These are phyloP conservation scores for Pilatotrama ljubarskyi DNA, from an alignment of 768 basidiomycete genomes.

Conservation along the genomic window DNA sequence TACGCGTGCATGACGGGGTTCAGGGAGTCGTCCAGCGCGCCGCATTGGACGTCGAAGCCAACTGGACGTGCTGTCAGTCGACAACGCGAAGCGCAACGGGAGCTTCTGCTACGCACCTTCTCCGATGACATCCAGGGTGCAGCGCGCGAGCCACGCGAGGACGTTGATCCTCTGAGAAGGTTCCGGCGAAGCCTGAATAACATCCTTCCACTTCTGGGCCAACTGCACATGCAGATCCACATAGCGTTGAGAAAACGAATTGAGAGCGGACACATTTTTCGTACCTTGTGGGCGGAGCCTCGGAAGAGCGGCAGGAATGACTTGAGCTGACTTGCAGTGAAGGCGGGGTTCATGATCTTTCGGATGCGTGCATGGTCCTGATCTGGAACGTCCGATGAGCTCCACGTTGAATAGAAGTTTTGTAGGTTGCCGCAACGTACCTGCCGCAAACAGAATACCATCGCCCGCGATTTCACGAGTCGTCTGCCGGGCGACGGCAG, in stretches of 20 bases:
- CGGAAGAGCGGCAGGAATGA: slow-evolving; percentile 28
- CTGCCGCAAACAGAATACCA: slow-evolving; percentile 19
- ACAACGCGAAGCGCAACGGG: background rate
- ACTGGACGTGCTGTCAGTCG: slow-evolving; percentile 8
- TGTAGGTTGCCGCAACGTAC: slow-evolving; percentile 1
- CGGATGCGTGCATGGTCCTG: slow-evolving; percentile 24
- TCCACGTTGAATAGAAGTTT: no score
- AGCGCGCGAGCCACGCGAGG: slow-evolving; percentile 23
- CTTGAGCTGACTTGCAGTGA: slow-evolving; percentile 25
- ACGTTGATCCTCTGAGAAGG: slow-evolving; percentile 19
- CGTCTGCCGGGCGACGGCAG: slow-evolving; percentile 12
- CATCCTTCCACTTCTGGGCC: slow-evolving; percentile 28
- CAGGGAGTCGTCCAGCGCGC: slow-evolving; percentile 24
- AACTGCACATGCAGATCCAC: slow-evolving; percentile 9
- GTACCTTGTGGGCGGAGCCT: slow-evolving; percentile 23
- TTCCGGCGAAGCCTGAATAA: slow-evolving; percentile 6
- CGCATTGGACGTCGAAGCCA: slow-evolving; percentile 29
- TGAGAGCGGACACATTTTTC: background rate
- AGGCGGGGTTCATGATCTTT: slow-evolving; percentile 28
- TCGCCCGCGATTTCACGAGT: slow-evolving; percentile 23
- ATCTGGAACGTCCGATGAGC: background rate
- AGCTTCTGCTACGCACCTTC: slow-evolving; percentile 18
- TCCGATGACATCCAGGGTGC: slow-evolving; percentile 32
- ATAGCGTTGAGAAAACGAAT: background rate
- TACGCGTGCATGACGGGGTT: slow-evolving; percentile 25